Percentiles rank a stretch among this genome's conserved stretches.
phyloP scores from a whole-genome alignment of 2,329 filamentous ascomycete genomes.

The Stagonosporopsis chrysanthemi region DNA sequence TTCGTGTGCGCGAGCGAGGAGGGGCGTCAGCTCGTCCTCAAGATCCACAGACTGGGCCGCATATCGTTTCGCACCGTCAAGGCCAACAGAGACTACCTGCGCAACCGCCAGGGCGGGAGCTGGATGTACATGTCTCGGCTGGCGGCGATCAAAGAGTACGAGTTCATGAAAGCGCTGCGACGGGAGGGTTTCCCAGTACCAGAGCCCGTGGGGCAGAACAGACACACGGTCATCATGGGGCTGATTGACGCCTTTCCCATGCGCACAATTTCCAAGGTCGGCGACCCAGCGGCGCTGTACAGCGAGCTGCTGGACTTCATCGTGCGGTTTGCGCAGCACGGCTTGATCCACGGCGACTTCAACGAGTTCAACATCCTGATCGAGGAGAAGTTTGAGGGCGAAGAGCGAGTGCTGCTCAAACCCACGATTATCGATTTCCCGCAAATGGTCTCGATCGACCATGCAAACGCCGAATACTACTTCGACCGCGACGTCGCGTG shows the following conservation, averaged over 20 bases:
- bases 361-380: slow-evolving; percentile 99
- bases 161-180: slow-evolving; percentile 87
- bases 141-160: slow-evolving; percentile 91
- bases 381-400: slow-evolving; percentile 67
- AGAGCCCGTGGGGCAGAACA: slow-evolving; percentile 83
- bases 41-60: slow-evolving; percentile 93
- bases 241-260: slow-evolving; percentile 92
- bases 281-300: slow-evolving; percentile 85
- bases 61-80: slow-evolving; percentile 98
- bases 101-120: slow-evolving; percentile 78
- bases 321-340: slow-evolving; percentile 80
- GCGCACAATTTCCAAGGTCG: slow-evolving; percentile 83
- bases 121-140: slow-evolving; percentile 99
- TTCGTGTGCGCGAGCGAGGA: slow-evolving; percentile 85
- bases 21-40: slow-evolving; percentile 82
- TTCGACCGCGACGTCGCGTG: slow-evolving; percentile 96
- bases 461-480: slow-evolving; percentile 93
- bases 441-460: slow-evolving; percentile 96
- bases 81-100: slow-evolving; percentile 92
- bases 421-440: slow-evolving; percentile 97
- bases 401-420: slow-evolving; percentile 62
- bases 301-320: slow-evolving; percentile 90
- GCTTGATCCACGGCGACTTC: slow-evolving; percentile 96
- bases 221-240: slow-evolving; percentile 96
- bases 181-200: slow-evolving; percentile 91